A percentile compares a stretch with the other conserved stretches of the same genome.
Conservation (phyloP, 495 filamentous ascomycete species). For the Penicillium paradoxum region DNA sequence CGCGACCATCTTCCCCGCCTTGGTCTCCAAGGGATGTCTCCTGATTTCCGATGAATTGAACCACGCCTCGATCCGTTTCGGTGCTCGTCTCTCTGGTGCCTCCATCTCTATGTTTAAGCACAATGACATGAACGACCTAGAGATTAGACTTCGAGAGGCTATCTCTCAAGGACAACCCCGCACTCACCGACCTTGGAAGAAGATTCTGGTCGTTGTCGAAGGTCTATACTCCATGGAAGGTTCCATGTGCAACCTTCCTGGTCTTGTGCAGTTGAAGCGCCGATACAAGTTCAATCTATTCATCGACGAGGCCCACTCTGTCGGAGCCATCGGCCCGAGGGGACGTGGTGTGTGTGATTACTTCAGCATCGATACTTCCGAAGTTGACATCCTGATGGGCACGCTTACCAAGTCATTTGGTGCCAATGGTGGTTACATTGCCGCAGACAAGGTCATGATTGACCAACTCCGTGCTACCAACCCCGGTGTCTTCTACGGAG, state of each 20-base stretch:
- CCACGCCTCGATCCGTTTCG: constrained; percentile 94
- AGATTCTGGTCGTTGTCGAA: constrained; percentile 94
- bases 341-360: constrained; percentile 97
- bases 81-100: constrained; percentile 86
- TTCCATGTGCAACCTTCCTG: constrained; percentile 93
- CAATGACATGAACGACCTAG: constrained; percentile 87
- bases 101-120: constrained; percentile 96
- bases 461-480: constrained; percentile 84
- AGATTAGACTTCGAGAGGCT: constrained; percentile 76
- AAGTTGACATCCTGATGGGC: constrained; percentile 96
- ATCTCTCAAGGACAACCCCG: constrained; percentile 95
- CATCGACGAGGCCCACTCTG: constrained; percentile 93
- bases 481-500: constrained; percentile 80
- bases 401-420: constrained; percentile 98
- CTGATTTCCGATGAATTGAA: constrained; percentile 97
- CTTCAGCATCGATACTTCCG: constrained; percentile 79
- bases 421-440: constrained; percentile 95
- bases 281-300: constrained; percentile 97
- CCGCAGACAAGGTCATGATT: constrained; percentile 84
- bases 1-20: constrained; percentile 79
- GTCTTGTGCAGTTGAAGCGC: constrained; percentile 75
- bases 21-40: constrained; percentile 86
- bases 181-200: constrained; percentile 97
- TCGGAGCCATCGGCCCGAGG: constrained; percentile 83
- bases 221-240: constrained; percentile 99